Conservation (phyloP, 805 yeast genomes). For the Ogataea parapolymorpha region DNA sequence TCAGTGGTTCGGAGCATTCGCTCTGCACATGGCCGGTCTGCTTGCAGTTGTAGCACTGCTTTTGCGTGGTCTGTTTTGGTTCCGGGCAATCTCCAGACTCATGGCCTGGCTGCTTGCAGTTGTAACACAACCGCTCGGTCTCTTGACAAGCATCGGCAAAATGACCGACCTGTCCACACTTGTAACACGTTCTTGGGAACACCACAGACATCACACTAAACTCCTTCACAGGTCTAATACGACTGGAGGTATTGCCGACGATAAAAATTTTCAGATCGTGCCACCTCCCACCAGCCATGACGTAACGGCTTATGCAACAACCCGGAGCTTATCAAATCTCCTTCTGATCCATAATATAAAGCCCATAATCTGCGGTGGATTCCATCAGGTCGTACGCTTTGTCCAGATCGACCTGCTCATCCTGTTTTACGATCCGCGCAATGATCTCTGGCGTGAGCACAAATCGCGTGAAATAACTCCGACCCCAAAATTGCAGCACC, state of each 20-base stretch:
- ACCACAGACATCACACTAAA: constrained; percentile 26
- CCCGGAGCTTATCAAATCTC: constrained; percentile 3
- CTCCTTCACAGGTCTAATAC: constrained; percentile 10
- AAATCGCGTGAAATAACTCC: constrained; percentile 50
- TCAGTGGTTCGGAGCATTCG: constrained; percentile 69
- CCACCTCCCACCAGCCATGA: constrained; percentile 2
- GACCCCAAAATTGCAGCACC: constrained; percentile 60
- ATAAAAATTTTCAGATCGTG: constrained; percentile 10
- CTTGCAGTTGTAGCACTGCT: constrained; percentile 93
- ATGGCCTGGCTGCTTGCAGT: constrained; percentile 88
- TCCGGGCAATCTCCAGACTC: constrained; percentile 85
- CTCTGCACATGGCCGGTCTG: constrained; percentile 84
- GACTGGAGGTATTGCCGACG: constrained; percentile 4
- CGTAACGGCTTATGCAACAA: not conserved
- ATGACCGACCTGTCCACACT: constrained; percentile 91
- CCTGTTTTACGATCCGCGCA: constrained; percentile 47
- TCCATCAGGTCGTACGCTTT: constrained; percentile 47
- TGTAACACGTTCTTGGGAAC: constrained; percentile 72
- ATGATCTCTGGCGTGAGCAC: constrained; percentile 65
- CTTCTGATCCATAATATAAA: constrained; percentile 32
- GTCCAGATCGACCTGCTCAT: constrained; percentile 36
- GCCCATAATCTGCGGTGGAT: constrained; percentile 39
- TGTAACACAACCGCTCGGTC: constrained; percentile 84
- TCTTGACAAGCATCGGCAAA: constrained; percentile 85
- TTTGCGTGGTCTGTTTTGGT: constrained; percentile 79